A percentile compares a stretch with the other conserved stretches of the same genome.
phyloP scores from a whole-genome alignment of 1,139 yeast genomes.

The Ogataea hybrid region DNA sequence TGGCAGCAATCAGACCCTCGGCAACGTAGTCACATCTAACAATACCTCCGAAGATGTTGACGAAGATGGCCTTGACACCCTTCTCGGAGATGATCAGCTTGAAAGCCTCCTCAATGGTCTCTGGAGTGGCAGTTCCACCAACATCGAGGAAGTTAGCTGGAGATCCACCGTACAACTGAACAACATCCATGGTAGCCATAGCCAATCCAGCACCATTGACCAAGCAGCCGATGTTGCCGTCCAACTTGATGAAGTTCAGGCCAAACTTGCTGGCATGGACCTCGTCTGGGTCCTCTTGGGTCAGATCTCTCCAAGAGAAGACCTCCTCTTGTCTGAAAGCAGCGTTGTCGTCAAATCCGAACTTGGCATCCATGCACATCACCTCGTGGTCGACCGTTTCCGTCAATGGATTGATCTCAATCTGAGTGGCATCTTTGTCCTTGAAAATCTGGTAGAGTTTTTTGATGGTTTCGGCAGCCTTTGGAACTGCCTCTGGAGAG shows the following conservation, averaged over 20 bases:
- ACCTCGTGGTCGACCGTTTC: constrained; percentile 91
- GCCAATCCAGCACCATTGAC: constrained; percentile 99
- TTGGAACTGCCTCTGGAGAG: constrained; percentile 72
- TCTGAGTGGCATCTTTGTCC: constrained; percentile 95
- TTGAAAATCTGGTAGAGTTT: constrained; percentile 84
- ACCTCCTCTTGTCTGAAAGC: constrained; percentile 93
- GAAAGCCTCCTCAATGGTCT: constrained; percentile 96
- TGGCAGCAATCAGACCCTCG: constrained; percentile 91
- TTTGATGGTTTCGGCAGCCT: constrained; percentile 85
- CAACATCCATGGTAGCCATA: constrained; percentile 99
- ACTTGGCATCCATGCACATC: constrained; percentile 98
- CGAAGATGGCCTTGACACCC: constrained; percentile 93
- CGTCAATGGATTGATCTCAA: constrained; percentile 96
- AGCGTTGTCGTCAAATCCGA: constrained; percentile 97
- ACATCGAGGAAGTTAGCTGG: constrained; percentile 99
- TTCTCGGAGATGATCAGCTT: constrained; percentile 87
- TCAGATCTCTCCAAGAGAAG: constrained; percentile 92
- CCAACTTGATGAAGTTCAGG: constrained; percentile 93
- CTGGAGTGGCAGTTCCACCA: constrained; percentile 99
- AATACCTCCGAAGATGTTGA: constrained; percentile 98
- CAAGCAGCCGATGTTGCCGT: constrained; percentile 97
- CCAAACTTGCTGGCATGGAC: constrained; percentile 88
- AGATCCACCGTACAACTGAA: constrained; percentile 96
- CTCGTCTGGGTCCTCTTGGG: constrained; percentile 98
- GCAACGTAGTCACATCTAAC: constrained; percentile 99